Evolutionary conservation across 352 stramenopile species (phyloP).

Genomic region (Globisporangium irregulare): DNA sequence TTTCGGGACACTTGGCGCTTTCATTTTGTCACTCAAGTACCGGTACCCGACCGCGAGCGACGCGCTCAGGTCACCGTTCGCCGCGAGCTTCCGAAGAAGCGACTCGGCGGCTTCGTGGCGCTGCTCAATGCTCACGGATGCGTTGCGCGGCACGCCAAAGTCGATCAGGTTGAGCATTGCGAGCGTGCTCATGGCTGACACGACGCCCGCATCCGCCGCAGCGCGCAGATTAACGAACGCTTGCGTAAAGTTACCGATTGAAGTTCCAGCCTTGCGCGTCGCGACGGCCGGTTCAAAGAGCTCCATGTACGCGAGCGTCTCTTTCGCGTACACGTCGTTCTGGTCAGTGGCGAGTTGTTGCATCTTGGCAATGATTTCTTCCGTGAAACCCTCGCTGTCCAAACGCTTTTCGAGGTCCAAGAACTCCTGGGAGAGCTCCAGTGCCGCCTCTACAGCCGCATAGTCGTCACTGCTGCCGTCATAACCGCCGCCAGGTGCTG

Average conservation of each 20-base stretch:
- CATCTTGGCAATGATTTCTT: slow-evolving; percentile 37
- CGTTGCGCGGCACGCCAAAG: slow-evolving; percentile 27
- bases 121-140: slow-evolving; percentile 20
- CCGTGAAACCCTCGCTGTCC: slow-evolving; percentile 36
- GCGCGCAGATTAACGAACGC: slow-evolving; percentile 42
- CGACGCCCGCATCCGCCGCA: slow-evolving; percentile 41
- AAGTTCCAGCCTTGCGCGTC: neutral
- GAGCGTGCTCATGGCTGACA: slow-evolving; percentile 36
- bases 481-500: neutral
- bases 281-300: slow-evolving; percentile 45
- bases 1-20: slow-evolving; percentile 7
- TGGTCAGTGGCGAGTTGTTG: slow-evolving; percentile 23
- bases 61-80: slow-evolving; percentile 44
- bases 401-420: slow-evolving; percentile 50
- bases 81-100: slow-evolving; percentile 30
- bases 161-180: slow-evolving; percentile 62
- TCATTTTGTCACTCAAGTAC: slow-evolving; percentile 36
- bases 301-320: slow-evolving; percentile 54
- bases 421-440: slow-evolving; percentile 46
- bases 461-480: neutral
- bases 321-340: slow-evolving; percentile 47
- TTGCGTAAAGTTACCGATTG: slow-evolving; percentile 33
- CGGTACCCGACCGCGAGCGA: slow-evolving; percentile 57
- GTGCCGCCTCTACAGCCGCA: neutral
- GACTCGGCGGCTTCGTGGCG: slow-evolving; percentile 33